These are phyloP conservation scores for Solanum virginianum DNA, from an alignment of 257 asterid species.

Conservation along the genomic window DNA sequence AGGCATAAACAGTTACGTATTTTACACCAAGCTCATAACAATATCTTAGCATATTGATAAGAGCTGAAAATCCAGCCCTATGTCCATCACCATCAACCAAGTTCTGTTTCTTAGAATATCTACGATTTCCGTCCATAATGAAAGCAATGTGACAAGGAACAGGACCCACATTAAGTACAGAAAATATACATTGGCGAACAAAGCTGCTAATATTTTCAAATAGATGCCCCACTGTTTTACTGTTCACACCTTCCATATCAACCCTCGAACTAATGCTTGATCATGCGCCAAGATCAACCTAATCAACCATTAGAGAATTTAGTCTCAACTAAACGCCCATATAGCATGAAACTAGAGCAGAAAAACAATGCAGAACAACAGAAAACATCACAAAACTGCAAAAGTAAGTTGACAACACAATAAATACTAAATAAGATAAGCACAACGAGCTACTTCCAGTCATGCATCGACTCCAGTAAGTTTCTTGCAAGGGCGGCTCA, in stretches of 20 bases:
- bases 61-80: conserved; percentile 38
- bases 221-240: neutral
- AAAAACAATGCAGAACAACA: neutral
- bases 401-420: neutral
- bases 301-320: neutral
- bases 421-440: neutral
- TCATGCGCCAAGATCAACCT: neutral
- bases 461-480: neutral
- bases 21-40: conserved; percentile 57
- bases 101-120: conserved; percentile 49
- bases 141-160: conserved; percentile 65
- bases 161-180: conserved; percentile 45
- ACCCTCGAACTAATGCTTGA: neutral
- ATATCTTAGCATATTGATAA: conserved; percentile 47
- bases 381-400: neutral
- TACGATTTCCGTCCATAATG: conserved; percentile 81
- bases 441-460: neutral
- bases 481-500: too few relatives aligned
- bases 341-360: neutral
- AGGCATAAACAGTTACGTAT: conserved; percentile 56
- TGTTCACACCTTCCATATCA: conserved; percentile 4
- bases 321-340: neutral
- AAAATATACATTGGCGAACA: conserved; percentile 8
- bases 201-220: neutral
- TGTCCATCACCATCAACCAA: conserved; percentile 53